phyloP scores from a whole-genome alignment of 2,329 filamentous ascomycete species.

The Stenocarpella maydis region DNA sequence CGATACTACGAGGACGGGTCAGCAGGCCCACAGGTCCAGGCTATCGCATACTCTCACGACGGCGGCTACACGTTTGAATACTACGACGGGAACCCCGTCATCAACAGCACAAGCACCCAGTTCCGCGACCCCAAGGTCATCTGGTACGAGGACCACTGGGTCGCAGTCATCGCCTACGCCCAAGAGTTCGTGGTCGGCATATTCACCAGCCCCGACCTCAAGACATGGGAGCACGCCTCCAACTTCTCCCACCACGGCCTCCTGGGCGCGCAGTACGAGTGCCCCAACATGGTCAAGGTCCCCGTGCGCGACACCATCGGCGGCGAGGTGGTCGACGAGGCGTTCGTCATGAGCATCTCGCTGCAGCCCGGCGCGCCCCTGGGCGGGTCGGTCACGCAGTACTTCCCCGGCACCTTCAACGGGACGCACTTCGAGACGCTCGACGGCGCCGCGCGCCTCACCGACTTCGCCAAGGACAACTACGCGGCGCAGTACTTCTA shows the following conservation, averaged over 20 bases:
- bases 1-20: slow-evolving; percentile 47
- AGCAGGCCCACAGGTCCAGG: slow-evolving; percentile 59
- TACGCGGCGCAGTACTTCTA: slow-evolving; percentile 67
- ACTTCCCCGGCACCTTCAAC: slow-evolving; percentile 68
- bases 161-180: slow-evolving; percentile 63
- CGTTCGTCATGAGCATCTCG: slow-evolving; percentile 58
- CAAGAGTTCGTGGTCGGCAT: slow-evolving; percentile 66
- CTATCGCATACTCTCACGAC: slow-evolving; percentile 68
- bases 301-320: slow-evolving; percentile 48
- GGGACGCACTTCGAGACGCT: slow-evolving; percentile 65
- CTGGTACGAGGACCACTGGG: slow-evolving; percentile 65
- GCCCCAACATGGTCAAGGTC: slow-evolving; percentile 67
- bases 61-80: slow-evolving; percentile 68
- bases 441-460: slow-evolving; percentile 51
- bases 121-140: slow-evolving; percentile 74
- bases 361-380: slow-evolving; percentile 66
- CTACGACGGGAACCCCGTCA: slow-evolving; percentile 68
- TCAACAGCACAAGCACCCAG: slow-evolving; percentile 60
- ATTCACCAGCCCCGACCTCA: slow-evolving; percentile 67
- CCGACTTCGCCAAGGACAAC: slow-evolving; percentile 60
- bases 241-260: slow-evolving; percentile 65
- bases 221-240: slow-evolving; percentile 63
- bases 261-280: slow-evolving; percentile 67
- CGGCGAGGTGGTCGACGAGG: slow-evolving; percentile 45
- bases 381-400: slow-evolving; percentile 63